Evolutionary conservation across 163 green algal species (phyloP).

Genomic region (Chlamydomonas reinhardtii): DNA sequence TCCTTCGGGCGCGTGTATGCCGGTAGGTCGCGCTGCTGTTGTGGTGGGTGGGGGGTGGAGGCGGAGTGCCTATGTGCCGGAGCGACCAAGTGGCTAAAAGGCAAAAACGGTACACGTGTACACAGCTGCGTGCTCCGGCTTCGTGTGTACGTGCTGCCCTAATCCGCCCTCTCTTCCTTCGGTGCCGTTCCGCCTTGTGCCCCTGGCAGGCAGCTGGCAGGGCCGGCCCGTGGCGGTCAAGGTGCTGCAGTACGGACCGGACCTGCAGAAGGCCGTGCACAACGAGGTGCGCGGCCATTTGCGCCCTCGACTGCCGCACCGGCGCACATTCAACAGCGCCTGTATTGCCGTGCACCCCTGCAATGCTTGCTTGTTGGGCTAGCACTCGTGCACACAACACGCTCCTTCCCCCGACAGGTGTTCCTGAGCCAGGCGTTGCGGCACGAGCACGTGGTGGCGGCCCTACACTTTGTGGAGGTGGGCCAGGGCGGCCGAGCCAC

Average conservation of each 20-base stretch:
- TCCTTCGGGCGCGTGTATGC: background rate
- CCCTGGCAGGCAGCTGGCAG: background rate
- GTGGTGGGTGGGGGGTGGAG: too few relatives aligned
- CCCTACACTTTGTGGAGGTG: background rate
- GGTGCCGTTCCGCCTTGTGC: background rate
- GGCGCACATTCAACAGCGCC: too few relatives aligned
- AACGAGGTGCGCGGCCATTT: background rate
- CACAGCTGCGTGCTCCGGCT: background rate
- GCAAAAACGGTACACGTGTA: too few relatives aligned
- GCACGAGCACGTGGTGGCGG: background rate
- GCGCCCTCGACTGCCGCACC: too few relatives aligned
- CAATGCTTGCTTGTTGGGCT: too few relatives aligned
- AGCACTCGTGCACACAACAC: too few relatives aligned
- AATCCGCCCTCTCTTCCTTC: background rate
- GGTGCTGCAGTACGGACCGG: conserved; percentile 8
- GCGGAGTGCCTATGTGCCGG: background rate
- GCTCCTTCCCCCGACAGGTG: background rate
- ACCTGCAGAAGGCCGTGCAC: background rate
- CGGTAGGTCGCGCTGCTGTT: too few relatives aligned
- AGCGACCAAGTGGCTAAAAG: too few relatives aligned
- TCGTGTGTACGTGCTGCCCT: background rate
- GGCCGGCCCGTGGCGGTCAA: conserved; percentile 20
- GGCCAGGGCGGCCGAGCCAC: background rate
- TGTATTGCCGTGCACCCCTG: too few relatives aligned
- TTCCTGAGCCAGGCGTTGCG: background rate